Conservation (phyloP, 306 rosid genomes). For the Erythrophleum fordii region DNA sequence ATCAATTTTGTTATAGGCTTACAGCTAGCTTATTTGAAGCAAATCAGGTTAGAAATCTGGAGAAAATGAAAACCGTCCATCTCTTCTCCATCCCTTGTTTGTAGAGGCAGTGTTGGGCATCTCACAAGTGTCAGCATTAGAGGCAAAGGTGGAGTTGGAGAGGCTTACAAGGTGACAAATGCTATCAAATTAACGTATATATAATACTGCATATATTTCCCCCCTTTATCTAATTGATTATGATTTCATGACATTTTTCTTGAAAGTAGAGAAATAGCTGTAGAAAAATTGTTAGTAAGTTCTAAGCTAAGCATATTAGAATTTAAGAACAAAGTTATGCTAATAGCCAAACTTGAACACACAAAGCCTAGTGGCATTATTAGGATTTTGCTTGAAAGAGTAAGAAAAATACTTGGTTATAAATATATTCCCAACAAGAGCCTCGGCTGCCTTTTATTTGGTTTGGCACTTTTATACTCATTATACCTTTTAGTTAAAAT, state of each 20-base stretch:
- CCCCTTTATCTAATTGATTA: not conserved
- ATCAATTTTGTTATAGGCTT: no score
- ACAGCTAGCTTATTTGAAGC: no score
- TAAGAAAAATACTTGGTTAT: not conserved
- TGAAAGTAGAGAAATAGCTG: slow-evolving; percentile 47
- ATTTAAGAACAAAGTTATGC: not conserved
- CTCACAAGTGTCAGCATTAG: no score
- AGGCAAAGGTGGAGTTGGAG: slow-evolving; percentile 53
- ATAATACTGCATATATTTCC: not conserved
- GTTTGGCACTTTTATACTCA: not conserved
- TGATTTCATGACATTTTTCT: slow-evolving; percentile 41
- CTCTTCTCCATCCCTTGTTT: no score
- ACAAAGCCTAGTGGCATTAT: not conserved
- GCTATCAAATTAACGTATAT: not conserved
- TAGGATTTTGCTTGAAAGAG: not conserved
- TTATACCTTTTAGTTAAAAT: no score
- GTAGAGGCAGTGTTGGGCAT: no score
- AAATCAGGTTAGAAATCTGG: no score
- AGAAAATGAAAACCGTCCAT: no score
- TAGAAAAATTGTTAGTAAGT: not conserved
- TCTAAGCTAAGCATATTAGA: not conserved
- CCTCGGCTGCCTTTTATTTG: not conserved
- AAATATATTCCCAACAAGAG: not conserved
- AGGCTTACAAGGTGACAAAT: slow-evolving; percentile 40
- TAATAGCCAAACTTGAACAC: not conserved